Evolutionary conservation across 305 asterid genomes (phyloP), one percentile per base, ranked within the genome.

Genomic region (Fraxinus angustifolia): DNA sequence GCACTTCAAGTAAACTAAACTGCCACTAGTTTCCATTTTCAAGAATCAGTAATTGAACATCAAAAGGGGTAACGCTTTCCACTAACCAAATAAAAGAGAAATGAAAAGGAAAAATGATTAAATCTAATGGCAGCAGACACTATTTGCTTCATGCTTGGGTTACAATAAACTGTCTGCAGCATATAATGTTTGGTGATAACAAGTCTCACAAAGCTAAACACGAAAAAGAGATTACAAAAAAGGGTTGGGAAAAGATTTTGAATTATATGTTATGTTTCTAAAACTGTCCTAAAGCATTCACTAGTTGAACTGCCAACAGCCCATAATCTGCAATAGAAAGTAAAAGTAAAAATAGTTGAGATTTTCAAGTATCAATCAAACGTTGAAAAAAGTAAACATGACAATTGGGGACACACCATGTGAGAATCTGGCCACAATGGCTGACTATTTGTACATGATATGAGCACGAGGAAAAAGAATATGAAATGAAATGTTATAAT

Each of bases 401-500:
- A 82, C 17, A 34, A 31, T 35, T 36, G 34, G 72, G 73, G 79
- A 78, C 78, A 45, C 26, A 50, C 79, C 79, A 30, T 71, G 45
- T 36, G 65, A n/a, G n/a, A 31, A 21, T 67, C 70, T n/a, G 12
- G 65, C 58, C 87, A 10, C 21, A 71, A 79, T 56, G 36, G 68
- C 58, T n/a, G 79, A 68, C 48, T 65, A 78, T 33, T 79, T 17
- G 72, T 56, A 78, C 53, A 81, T 79, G 67, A 56, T 74, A 77
- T 76, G 60, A 38, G 77, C 62, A 72, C 31, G 33, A 67, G 8
- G 58, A 68, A 76, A 50, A 70, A 78, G 80, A 83, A 35, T 36
- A 11, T 67, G 84, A 82, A 80, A 75, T 74, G 48, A 31, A 34
- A 3, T 23, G 80, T 45, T 42, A 75, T 81, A 56, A 86, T 38